Evolutionary conservation across 345 rosid genomes (phyloP).

Genomic region (Eucalyptus erythrocorys): DNA sequence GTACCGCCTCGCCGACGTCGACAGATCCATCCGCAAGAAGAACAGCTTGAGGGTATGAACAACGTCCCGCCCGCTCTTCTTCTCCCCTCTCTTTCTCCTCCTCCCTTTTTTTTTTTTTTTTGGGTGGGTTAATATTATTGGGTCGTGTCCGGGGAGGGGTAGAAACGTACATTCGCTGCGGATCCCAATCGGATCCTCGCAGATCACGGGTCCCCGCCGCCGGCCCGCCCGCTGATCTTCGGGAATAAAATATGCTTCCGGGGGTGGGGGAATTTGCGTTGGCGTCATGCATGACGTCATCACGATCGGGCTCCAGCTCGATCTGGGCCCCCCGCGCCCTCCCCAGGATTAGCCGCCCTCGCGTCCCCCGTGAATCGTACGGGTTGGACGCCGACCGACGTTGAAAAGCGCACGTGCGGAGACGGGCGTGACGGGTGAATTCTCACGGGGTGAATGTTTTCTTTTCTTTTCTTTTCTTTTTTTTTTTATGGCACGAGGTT

Average conservation of each 20-base stretch:
- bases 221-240: not conserved
- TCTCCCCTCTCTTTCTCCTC: too few relatives aligned
- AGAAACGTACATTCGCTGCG: not conserved
- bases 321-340: not conserved
- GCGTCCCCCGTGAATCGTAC: not conserved
- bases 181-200: not conserved
- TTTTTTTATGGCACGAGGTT: not conserved
- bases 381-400: not conserved
- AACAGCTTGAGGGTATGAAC: slow-evolving; percentile 67
- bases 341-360: not conserved
- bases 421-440: not conserved
- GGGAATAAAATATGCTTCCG: not conserved
- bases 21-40: slow-evolving; percentile 73
- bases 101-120: not conserved
- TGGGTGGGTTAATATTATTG: not conserved
- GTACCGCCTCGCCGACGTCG: slow-evolving; percentile 86
- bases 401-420: not conserved
- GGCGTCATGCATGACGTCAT: not conserved
- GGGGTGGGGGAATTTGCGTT: too few relatives aligned
- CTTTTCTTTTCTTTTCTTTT: not conserved
- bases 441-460: not conserved
- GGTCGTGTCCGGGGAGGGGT: not conserved
- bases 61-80: not conserved
- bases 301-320: not conserved
- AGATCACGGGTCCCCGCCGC: not conserved